phyloP scores from a whole-genome alignment of 2,329 filamentous ascomycete genomes.

The Ophiostoma sp. region DNA sequence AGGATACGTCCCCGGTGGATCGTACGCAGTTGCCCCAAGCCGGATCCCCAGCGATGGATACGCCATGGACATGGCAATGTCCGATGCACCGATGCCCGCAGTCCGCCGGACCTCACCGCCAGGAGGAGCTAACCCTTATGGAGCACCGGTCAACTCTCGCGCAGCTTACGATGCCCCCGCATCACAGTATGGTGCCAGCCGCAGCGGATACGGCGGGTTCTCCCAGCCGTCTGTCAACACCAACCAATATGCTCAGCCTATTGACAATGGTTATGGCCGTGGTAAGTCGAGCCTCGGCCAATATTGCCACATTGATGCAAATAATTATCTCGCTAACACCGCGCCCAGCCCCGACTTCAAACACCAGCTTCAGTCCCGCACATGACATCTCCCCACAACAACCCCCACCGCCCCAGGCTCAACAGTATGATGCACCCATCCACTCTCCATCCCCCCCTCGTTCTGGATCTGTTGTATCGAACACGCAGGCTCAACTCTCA shows the following conservation, averaged over 20 bases:
- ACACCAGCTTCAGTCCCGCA: slow-evolving; percentile 36
- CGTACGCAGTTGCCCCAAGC: slow-evolving; percentile 19
- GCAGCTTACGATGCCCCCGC: slow-evolving; percentile 6
- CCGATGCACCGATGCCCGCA: slow-evolving; percentile 19
- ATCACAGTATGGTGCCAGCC: slow-evolving; percentile 1
- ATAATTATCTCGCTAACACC: slow-evolving; percentile 12
- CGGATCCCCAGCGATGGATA: slow-evolving; percentile 20
- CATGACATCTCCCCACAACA: slow-evolving; percentile 33
- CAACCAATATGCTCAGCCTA: slow-evolving; percentile 23
- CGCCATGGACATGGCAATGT: slow-evolving; percentile 24
- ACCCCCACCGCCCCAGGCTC: slow-evolving; percentile 25
- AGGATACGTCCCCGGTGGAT: slow-evolving; percentile 22
- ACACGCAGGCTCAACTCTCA: slow-evolving; percentile 25
- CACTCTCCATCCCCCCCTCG: slow-evolving; percentile 23
- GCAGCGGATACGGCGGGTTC: slow-evolving; percentile 56
- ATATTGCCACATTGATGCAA: slow-evolving; percentile 30
- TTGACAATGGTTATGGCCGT: slow-evolving; percentile 25
- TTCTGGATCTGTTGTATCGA: slow-evolving; percentile 21
- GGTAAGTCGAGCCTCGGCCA: slow-evolving; percentile 31
- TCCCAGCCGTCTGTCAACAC: slow-evolving; percentile 29
- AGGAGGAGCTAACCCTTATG: slow-evolving; percentile 15
- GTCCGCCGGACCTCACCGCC: slow-evolving; percentile 22
- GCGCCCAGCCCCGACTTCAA: slow-evolving; percentile 41
- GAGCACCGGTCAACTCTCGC: slow-evolving; percentile 18
- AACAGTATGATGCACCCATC: slow-evolving; percentile 44